phyloP scores from a whole-genome alignment of 225 moss, liverwort and hornwort species.

The Pseudisothecium myosuroides region DNA sequence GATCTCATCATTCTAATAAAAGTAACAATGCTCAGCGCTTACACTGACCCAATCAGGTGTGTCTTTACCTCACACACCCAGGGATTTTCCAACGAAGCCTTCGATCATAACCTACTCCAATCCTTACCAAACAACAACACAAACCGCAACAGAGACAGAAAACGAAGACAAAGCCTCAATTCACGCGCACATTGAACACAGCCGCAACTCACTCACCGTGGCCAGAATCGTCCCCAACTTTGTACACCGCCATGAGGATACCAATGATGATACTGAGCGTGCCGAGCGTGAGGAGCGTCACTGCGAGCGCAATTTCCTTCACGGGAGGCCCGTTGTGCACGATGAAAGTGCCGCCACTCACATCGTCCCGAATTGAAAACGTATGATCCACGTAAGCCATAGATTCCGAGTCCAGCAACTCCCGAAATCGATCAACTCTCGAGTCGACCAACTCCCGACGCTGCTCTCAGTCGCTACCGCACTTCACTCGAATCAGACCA shows the following conservation, averaged over 20 bases:
- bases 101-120: not conserved
- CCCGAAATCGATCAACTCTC: not conserved
- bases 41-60: not conserved
- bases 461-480: not conserved
- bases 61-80: not conserved
- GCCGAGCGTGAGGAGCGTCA: conserved; percentile 65
- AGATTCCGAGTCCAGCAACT: not conserved
- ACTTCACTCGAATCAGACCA: not conserved
- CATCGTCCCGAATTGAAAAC: conserved; percentile 86
- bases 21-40: not conserved
- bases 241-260: conserved; percentile 51
- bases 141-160: not conserved
- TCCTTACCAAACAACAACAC: not conserved
- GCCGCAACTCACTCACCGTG: conserved; percentile 48
- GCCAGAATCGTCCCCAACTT: conserved; percentile 59
- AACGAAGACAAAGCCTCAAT: not conserved
- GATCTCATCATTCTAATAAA: not conserved
- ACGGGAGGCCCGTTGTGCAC: conserved; percentile 81
- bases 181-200: not conserved
- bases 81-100: not conserved
- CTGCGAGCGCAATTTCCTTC: conserved; percentile 79
- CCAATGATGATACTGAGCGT: conserved; percentile 53
- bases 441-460: not conserved
- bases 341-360: conserved; percentile 70
- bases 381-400: conserved; percentile 92